Conservation (phyloP, 1,284 basidiomycete species). For the Neonothopanus nambi region DNA sequence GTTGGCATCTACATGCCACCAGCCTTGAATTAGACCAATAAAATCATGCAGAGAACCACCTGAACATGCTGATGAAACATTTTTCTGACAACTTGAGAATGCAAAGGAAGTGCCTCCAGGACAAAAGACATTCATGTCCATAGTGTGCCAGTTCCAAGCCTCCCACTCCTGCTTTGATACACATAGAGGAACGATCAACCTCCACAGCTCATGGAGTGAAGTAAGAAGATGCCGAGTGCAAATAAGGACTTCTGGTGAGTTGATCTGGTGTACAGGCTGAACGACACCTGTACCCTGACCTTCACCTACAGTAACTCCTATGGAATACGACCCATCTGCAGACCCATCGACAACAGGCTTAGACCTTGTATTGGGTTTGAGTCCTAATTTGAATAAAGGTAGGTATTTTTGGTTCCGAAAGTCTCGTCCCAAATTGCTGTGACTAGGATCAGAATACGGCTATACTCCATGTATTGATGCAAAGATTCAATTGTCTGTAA, state of each 20-base stretch:
- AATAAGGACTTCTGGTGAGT: background rate
- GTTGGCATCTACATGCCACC: slow-evolving; percentile 10
- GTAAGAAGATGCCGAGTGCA: background rate
- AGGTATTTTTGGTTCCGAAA: background rate
- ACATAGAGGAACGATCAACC: slow-evolving; percentile 13
- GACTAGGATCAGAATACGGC: background rate
- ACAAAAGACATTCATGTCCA: slow-evolving; percentile 15
- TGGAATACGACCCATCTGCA: slow-evolving; percentile 15
- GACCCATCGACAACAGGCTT: too few relatives aligned
- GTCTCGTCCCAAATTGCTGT: background rate
- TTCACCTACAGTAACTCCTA: slow-evolving; percentile 13
- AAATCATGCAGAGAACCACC: slow-evolving; percentile 8
- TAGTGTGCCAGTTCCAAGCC: slow-evolving; percentile 1
- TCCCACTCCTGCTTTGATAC: slow-evolving; percentile 17
- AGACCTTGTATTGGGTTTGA: too few relatives aligned
- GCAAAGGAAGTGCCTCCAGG: slow-evolving; percentile 9
- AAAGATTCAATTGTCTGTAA: background rate
- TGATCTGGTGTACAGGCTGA: slow-evolving; percentile 13
- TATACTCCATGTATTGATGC: background rate
- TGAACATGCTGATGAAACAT: slow-evolving; percentile 2
- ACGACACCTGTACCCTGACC: slow-evolving; percentile 10
- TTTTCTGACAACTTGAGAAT: slow-evolving; percentile 8
- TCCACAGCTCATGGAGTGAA: slow-evolving; percentile 9
- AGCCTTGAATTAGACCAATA: slow-evolving; percentile 5
- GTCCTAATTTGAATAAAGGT: too few relatives aligned